These are phyloP conservation scores for Phragmites australis DNA, from an alignment of 176 grass and related monocot genomes.

Conservation along the genomic window DNA sequence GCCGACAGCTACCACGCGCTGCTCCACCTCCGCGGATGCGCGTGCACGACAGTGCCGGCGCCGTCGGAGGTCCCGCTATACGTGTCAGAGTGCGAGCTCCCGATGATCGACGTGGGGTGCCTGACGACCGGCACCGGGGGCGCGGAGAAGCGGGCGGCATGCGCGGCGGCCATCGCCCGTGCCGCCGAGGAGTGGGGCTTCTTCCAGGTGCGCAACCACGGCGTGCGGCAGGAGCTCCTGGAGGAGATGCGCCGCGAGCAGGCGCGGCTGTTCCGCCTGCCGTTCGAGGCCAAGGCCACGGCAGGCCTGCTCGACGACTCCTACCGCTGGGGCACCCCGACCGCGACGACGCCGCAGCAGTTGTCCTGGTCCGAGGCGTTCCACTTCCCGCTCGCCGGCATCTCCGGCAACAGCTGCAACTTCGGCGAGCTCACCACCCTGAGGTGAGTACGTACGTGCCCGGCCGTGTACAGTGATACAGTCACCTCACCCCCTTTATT, in stretches of 20 bases:
- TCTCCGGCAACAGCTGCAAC: constrained; percentile 41
- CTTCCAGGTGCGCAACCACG: constrained; percentile 78
- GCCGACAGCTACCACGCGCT: constrained; percentile 56
- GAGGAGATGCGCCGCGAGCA: constrained; percentile 55
- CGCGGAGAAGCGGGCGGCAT: constrained; percentile 13
- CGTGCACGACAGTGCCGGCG: not conserved
- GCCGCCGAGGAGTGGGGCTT: constrained; percentile 78
- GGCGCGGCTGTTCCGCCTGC: constrained; percentile 46
- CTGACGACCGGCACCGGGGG: not conserved
- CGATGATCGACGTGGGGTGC: constrained; percentile 59
- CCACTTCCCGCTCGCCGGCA: constrained; percentile 54
- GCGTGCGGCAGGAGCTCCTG: constrained; percentile 43
- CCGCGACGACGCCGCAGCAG: constrained; percentile 48
- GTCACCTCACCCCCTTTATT: not conserved
- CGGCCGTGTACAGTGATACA: too few relatives aligned
- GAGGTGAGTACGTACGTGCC: constrained; percentile 58
- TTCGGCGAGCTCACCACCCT: constrained; percentile 61
- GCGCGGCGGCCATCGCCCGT: constrained; percentile 44
- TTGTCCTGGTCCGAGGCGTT: constrained; percentile 93
- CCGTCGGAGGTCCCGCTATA: too few relatives aligned
- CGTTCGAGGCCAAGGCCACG: constrained; percentile 58
- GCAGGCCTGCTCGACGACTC: constrained; percentile 48
- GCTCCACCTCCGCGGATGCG: not conserved
- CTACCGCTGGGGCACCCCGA: constrained; percentile 69
- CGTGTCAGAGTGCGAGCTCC: constrained; percentile 57